Conservation (phyloP, 2,329 filamentous ascomycete genomes). For the Arthrinium phaeospermum region DNA sequence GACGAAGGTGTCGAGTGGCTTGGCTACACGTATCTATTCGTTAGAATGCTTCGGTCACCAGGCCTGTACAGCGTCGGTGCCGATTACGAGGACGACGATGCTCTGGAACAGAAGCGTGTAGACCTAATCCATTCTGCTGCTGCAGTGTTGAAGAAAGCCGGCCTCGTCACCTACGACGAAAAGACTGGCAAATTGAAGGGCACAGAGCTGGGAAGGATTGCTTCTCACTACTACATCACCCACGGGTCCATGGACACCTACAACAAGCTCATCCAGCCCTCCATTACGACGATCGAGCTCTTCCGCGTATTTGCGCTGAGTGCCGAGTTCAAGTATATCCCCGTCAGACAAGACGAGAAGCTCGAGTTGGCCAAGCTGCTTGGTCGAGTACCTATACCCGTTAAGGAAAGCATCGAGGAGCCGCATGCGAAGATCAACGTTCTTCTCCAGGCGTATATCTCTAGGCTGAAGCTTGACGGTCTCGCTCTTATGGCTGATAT, state of each 20-base stretch:
- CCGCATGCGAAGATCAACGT: constrained; percentile 98
- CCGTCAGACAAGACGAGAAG: constrained; percentile 96
- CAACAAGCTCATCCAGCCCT: constrained; percentile 92
- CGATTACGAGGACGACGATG: constrained; percentile 92
- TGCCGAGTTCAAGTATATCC: constrained; percentile 98
- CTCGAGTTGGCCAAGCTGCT: constrained; percentile 92
- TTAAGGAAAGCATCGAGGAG: constrained; percentile 97
- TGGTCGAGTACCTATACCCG: constrained; percentile 87
- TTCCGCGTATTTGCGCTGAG: constrained; percentile 97
- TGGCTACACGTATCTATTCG: constrained; percentile 96
- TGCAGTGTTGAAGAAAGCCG: constrained; percentile 82
- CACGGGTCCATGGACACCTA: constrained; percentile 97
- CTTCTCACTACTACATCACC: constrained; percentile 98
- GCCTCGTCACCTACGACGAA: constrained; percentile 93
- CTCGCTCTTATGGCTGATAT: constrained; percentile 97
- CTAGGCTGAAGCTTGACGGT: constrained; percentile 89
- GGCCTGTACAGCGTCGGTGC: constrained; percentile 94
- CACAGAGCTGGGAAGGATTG: constrained; percentile 92
- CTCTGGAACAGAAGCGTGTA: constrained; percentile 95
- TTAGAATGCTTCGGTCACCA: constrained; percentile 95
- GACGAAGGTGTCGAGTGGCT: constrained; percentile 99
- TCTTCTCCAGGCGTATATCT: constrained; percentile 94
- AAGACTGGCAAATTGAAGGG: constrained; percentile 86
- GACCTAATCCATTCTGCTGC: constrained; percentile 96
- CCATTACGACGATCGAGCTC: constrained; percentile 90